Conservation (phyloP, 768 basidiomycete species). For the Lentinula guzmanii region DNA sequence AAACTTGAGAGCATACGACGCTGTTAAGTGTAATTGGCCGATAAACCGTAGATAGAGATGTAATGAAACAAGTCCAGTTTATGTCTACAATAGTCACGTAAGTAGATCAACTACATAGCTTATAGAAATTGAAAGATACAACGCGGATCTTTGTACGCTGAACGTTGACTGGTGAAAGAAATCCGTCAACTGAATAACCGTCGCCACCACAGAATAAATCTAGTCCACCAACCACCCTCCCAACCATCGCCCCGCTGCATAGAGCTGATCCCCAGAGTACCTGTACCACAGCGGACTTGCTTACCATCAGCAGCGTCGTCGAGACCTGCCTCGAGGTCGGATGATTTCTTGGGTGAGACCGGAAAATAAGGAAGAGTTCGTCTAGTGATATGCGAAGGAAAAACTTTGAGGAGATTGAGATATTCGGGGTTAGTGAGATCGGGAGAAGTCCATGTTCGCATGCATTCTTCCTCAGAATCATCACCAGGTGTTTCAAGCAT, state of each 20-base stretch:
- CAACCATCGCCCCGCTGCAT: constrained; percentile 57
- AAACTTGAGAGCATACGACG: background rate
- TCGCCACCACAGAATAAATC: constrained; percentile 76
- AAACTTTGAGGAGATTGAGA: constrained; percentile 59
- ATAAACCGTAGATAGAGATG: background rate
- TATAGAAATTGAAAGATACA: background rate
- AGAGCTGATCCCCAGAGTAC: constrained; percentile 71
- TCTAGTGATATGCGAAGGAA: constrained; percentile 72
- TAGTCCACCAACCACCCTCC: constrained; percentile 76
- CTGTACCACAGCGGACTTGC: constrained; percentile 73
- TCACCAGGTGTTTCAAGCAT: constrained; percentile 18
- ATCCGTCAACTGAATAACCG: constrained; percentile 55
- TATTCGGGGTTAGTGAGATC: constrained; percentile 75
- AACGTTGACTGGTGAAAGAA: background rate
- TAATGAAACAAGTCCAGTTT: background rate
- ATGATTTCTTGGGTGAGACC: constrained; percentile 15
- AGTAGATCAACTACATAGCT: background rate
- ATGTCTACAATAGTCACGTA: background rate
- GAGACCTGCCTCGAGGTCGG: constrained; percentile 69
- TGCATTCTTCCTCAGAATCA: constrained; percentile 39
- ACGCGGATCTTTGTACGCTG: background rate
- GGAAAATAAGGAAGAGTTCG: constrained; percentile 72
- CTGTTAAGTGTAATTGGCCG: background rate
- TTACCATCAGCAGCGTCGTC: constrained; percentile 48
- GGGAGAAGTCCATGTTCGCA: constrained; percentile 79